Evolutionary conservation across 306 rosid genomes (phyloP).

Genomic region (Citrullus colocynthis): DNA sequence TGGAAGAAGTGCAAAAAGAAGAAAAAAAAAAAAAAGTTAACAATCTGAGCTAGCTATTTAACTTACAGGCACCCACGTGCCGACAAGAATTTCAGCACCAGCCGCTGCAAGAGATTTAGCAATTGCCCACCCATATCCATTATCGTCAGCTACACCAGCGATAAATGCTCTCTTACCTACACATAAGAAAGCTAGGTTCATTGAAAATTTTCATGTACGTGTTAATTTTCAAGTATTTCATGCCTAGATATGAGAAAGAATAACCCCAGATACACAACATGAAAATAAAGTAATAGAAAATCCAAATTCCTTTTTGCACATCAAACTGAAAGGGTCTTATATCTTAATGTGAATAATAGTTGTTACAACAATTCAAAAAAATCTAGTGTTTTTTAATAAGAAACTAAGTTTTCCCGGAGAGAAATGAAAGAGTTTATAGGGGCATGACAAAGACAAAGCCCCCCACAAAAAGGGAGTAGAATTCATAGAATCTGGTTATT

Average conservation of each 20-base stretch:
- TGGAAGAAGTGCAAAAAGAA: not conserved
- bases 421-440: not conserved
- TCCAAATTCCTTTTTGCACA: not conserved
- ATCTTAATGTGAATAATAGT: not conserved
- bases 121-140: constrained; percentile 98
- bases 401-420: not conserved
- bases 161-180: constrained; percentile 89
- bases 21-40: not conserved
- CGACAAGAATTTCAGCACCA: constrained; percentile 93
- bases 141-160: constrained; percentile 96
- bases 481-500: not conserved
- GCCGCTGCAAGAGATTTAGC: constrained; percentile 98
- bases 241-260: not conserved
- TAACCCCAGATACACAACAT: not conserved
- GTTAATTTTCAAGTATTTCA: not conserved
- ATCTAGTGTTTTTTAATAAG: not conserved
- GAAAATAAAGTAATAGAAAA: not conserved
- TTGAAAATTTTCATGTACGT: not conserved
- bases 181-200: constrained; percentile 1
- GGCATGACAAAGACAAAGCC: not conserved
- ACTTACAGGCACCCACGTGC: constrained; percentile 99
- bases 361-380: not conserved
- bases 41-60: constrained; percentile 1
- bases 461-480: not conserved
- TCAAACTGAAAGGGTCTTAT: not conserved